Evolutionary conservation across 208 protist genomes (phyloP), one percentile per base, ranked within the genome.

Genomic region (Strigomonas oncopelti): DNA sequence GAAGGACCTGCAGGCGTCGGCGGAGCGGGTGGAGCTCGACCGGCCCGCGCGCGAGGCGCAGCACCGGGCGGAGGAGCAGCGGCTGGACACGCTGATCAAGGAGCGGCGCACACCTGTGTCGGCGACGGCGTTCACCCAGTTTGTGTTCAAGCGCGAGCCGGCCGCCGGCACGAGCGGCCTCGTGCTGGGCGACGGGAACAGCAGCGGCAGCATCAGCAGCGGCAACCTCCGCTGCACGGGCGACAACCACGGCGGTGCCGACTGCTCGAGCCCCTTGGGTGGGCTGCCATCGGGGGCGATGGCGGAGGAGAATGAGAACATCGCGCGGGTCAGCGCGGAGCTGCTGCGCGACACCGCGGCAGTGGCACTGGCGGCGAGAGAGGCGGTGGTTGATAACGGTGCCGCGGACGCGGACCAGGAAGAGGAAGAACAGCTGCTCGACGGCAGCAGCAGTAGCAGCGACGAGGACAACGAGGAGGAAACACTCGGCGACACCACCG

Each of bases 81-180:
- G 63, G 31, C 61, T 73, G 8, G 68, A 74, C 0, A 71, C 81
- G 63, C 31, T 72, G 45, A 81, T 69, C 28, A 75, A 74, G 61
- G 55, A 75, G 25, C 74, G 61, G n/a, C 80, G 75, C 42, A 85
- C 76, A 24, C 83, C 83, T 11, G 75, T 93, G 45, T 89, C 88
- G 25, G 83, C 85, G 20, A 90, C 88, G 31, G 74, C 88, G 13
- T 80, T 91, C 29, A 85, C 88, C 29, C 85, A 88, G 69, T 89
- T 78, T 51, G 65, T 68, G 5, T 83, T 86, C 59, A 81, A 11
- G 34, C 34, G 34, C 34, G 34, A 42, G 34, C 34, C 34, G n/a
- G n/a, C n/a, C n/a, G n/a, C n/a, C n/a, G n/a, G n/a, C n/a, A n/a
- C n/a, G n/a, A n/a, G n/a, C n/a, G n/a, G n/a, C n/a, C n/a, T n/a